Evolutionary conservation across 2,329 filamentous ascomycete genomes (phyloP), one percentile per base, ranked within the genome.

Genomic region (Bertia moriformis): DNA sequence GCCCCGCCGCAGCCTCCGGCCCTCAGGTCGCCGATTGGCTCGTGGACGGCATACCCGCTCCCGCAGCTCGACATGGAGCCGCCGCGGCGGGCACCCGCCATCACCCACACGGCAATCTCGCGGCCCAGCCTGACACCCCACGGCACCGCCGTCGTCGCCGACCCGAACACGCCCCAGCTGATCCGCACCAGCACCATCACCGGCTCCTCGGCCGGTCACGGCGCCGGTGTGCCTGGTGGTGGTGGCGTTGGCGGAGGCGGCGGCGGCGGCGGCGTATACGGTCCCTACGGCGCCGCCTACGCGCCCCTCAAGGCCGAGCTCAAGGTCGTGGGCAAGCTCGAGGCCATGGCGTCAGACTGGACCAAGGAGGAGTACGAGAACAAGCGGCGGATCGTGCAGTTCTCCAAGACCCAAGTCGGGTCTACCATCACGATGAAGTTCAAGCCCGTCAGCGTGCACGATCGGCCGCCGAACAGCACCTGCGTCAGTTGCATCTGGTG

Each of bases 401-500:
- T 98, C 63, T 78, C 72, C 49, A 80, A 91, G 50, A 75, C 73
- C 43, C 89, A 96, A 58, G 69, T 68, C 22, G 87, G 86, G 19
- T 88, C 82, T 52, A 85, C 82, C 3, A 80, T 96, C 41, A 80
- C 78, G 22, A 76, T 85, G 13, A 80, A 70, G 13, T 96, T 96
- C 62, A 75, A 79, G 38, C 67, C 87, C 0, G 78, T 95, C 37
- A 69, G 83, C n/a, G 75, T 77, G 13, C 83, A 86, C 50, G 83
- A 94, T 44, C 76, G 87, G 18, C 74, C 80, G 1, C 75, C 79
- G 2, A 83, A 89, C 61, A 87, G 82, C 60, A 89, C 93, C 43
- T 94, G 87, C 61, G 84, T 98, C 55, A 95, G 88, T 59, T 98
- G 91, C 65, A 96, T 98, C 52, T 88, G 79, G 68, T 98, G 91